Conservation (phyloP, 192 early-diverging fungal genomes). For the Spizellomyces sp. region DNA sequence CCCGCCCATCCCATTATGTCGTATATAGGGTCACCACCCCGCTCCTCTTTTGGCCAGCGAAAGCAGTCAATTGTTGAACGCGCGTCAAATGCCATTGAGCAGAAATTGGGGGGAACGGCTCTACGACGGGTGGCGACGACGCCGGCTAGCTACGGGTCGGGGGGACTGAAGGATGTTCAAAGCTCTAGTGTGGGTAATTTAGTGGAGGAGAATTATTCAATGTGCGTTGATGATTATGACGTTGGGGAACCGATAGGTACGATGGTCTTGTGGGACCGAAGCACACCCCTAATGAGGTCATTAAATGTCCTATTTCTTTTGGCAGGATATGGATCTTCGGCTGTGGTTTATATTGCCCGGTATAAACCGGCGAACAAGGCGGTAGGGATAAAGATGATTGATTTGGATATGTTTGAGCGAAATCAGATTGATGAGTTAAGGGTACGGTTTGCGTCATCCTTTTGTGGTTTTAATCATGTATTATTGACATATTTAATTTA, state of each 20-base stretch:
- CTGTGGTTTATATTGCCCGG: slow-evolving; percentile 77
- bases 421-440: slow-evolving; percentile 91
- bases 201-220: slow-evolving; percentile 32
- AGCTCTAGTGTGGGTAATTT: neutral
- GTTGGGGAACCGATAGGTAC: slow-evolving; percentile 47
- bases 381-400: slow-evolving; percentile 84
- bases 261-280: neutral
- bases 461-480: neutral
- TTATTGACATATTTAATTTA: neutral
- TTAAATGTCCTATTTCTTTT: neutral
- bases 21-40: slow-evolving; percentile 5
- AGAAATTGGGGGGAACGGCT: slow-evolving; percentile 2
- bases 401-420: slow-evolving; percentile 87
- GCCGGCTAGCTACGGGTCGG: neutral
- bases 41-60: neutral
- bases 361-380: slow-evolving; percentile 70
- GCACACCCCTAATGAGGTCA: neutral
- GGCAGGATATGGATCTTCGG: slow-evolving; percentile 84
- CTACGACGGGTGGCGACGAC: slow-evolving; percentile 26
- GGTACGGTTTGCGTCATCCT: slow-evolving; percentile 43
- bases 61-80: slow-evolving; percentile 26
- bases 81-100: slow-evolving; percentile 21
- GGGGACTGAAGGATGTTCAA: neutral
- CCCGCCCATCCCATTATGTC: neutral
- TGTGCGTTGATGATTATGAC: slow-evolving; percentile 50